Conservation (phyloP, 2,329 filamentous ascomycete genomes). For the Claviceps sp. region DNA sequence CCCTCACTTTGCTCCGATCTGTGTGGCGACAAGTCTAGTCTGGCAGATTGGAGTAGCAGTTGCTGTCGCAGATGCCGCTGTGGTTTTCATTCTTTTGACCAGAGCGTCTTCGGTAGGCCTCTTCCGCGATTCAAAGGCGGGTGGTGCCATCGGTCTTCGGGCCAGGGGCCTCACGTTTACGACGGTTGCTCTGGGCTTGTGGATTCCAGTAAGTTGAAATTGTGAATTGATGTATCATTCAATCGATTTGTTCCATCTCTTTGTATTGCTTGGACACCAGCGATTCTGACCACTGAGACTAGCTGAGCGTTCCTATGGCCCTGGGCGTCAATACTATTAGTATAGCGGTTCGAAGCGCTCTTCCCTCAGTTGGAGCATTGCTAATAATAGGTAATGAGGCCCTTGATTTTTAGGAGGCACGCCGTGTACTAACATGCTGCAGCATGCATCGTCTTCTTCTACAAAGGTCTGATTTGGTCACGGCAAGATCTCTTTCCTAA, state of each 20-base stretch:
- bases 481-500: constrained; percentile 1
- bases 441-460: constrained; percentile 15
- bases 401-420: neutral
- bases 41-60: constrained; percentile 31
- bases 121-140: constrained; percentile 18
- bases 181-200: constrained; percentile 33
- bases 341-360: constrained; percentile 31
- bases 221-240: neutral
- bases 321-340: constrained; percentile 31
- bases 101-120: constrained; percentile 26
- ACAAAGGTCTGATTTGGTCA: constrained; percentile 8
- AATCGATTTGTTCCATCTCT: too few species aligned
- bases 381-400: constrained; percentile 31
- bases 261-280: too few species aligned
- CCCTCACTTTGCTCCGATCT: constrained; percentile 37
- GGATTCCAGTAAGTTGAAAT: constrained; percentile 36
- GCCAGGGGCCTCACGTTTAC: constrained; percentile 29
- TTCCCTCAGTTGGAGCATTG: constrained; percentile 37
- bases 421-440: constrained; percentile 11
- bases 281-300: constrained; percentile 2
- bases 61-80: constrained; percentile 30
- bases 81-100: constrained; percentile 28
- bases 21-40: constrained; percentile 32
- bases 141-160: constrained; percentile 14
- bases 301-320: constrained; percentile 39